Base-by-base conservation (phyloP, 306 rosid genomes). In the Pterocarpus santalinus region DNA sequence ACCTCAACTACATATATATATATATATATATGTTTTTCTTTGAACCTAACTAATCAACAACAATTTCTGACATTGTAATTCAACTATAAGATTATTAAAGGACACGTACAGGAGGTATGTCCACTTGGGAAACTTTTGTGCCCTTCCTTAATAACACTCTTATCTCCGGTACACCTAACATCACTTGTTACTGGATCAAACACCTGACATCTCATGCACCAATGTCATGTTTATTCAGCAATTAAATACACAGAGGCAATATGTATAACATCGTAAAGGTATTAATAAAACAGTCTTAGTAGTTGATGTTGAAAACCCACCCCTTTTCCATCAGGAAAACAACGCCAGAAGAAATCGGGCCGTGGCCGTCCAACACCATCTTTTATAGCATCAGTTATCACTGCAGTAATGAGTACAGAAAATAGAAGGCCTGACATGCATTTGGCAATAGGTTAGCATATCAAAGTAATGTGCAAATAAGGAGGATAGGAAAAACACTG, bases 71-170 rank as follows among this genome's bases (percentile, higher is more conserved):
- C 69, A 52, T 30, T 60, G n/a, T 55, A 53, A 33, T 80, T 60
- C 33, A 61, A 72, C 44, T 46, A 65, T 33, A 65, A 77, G 80
- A 77, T 77, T 63, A 49, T 83, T 80, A 65, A 52, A 77, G 63
- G 56, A 28, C 79, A 80, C 97, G 90, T 90, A 95, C 99, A 87
- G 47, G 98, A 93, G 68, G 97, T 89, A 86, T 95, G 99, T 62
- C 97, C 99, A 55, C 99, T 93, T 1, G 99, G 99, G 90, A 95
- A 95, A 81, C 97, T 93, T 89, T 95, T 95, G 88, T 95, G 91
- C 53, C 98, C 98, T 90, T 95, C 98, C 90, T 88, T 95, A 69
- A 91, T 88, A 72, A 89, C 90, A 65, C 82, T 78, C 69, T 80
- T 90, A 49, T 57, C 68, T 75, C 99, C 99, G 64, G 90, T 88